Evolutionary conservation across 441 rosid genomes (phyloP), one percentile per base, ranked within the genome.

Genomic region (Melastoma candidum): DNA sequence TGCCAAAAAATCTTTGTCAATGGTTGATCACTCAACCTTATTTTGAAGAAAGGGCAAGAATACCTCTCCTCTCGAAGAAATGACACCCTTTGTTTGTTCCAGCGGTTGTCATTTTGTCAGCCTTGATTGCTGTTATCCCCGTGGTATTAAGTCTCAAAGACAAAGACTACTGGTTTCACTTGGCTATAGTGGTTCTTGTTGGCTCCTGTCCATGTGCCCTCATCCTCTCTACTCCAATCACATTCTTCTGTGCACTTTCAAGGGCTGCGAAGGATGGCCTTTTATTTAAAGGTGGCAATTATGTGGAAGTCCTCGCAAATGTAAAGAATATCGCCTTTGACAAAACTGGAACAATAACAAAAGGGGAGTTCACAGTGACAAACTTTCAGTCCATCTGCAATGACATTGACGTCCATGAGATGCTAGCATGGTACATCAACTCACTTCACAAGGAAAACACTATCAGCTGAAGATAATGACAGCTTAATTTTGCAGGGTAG

Each of bases 151-250:
- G 72, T 55, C 49, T 70, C 58, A 67, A 69, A 1, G 65, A 86
- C 64, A 63, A 13, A 32, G 66, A 49, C 7, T 69, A 76, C 22
- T 88, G 95, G 95, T 57, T 85, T 57, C 83, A 78, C 58, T 68
- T 92, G 55, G 94, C 97, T 48, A 61, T 88, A 45, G 98, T 92
- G 11, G 82, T 84, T 44, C 58, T 92, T 59, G 98, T 92, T 9
- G 84, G 98, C 57, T 89, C 86, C 50, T 92, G 98, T 48, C 98
- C 97, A 10, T 88, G 98, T 63, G 90, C 88, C 1, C 86, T 92
- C 3, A 67, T 92, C 53, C 84, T 92, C 44, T 92, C 98, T 4
- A 88, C 98, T 10, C 98, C 97, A 2, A 86, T 88, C 36, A 95
- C 82, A 13, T 84, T 81, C 22, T 88, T 85, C 67, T 88, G 98